Conservation (phyloP, 1,139 yeast species). For the Geotrichum aggregatum region DNA sequence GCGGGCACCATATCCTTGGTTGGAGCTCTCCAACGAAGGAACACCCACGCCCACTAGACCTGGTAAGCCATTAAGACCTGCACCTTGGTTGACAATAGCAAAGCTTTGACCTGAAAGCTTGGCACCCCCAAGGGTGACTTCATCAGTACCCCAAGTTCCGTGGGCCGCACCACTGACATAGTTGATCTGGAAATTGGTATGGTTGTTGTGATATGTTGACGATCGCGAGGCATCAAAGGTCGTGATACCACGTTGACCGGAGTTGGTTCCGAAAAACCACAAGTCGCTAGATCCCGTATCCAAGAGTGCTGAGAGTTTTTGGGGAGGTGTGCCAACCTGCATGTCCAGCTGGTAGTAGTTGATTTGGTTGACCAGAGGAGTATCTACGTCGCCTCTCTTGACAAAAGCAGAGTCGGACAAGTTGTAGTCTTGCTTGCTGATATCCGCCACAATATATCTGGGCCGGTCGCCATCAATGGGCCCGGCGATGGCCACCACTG, state of each 20-base stretch:
- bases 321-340: slow-evolving; percentile 39
- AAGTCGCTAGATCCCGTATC: slow-evolving; percentile 45
- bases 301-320: slow-evolving; percentile 35
- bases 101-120: slow-evolving; percentile 24
- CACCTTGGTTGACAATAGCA: slow-evolving; percentile 29
- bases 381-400: slow-evolving; percentile 9
- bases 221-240: slow-evolving; percentile 38
- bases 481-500: slow-evolving; percentile 2
- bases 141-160: slow-evolving; percentile 28
- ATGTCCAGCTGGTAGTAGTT: slow-evolving; percentile 38
- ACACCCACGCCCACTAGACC: slow-evolving; percentile 30
- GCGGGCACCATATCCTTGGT: slow-evolving; percentile 16
- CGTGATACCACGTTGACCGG: slow-evolving; percentile 16
- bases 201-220: slow-evolving; percentile 21
- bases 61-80: slow-evolving; percentile 27
- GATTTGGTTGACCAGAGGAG: slow-evolving; percentile 20
- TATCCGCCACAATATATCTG: slow-evolving; percentile 14
- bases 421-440: slow-evolving; percentile 11
- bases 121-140: slow-evolving; percentile 23
- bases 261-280: slow-evolving; percentile 35
- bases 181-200: slow-evolving; percentile 21
- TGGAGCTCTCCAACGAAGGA: slow-evolving; percentile 24
- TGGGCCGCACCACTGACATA: slow-evolving; percentile 25
- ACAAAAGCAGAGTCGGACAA: slow-evolving; percentile 3
- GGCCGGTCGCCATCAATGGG: slow-evolving; percentile 1